A percentile compares a stretch with the other conserved stretches of the same genome.
phyloP scores from a whole-genome alignment of 1,284 basidiomycete species.

The Golubevia sp. region DNA sequence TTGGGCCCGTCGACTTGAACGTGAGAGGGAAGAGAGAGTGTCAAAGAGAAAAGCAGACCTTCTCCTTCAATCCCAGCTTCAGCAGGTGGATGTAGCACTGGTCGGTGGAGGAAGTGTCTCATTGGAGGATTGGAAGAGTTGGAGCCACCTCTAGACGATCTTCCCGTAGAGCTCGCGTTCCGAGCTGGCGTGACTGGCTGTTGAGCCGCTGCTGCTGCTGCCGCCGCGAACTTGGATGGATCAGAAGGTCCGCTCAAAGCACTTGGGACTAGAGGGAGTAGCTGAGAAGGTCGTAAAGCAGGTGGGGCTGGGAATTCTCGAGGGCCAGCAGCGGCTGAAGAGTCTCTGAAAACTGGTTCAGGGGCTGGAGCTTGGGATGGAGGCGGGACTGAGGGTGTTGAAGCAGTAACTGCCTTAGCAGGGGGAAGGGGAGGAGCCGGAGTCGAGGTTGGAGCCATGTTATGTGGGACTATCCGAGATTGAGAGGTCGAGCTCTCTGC shows the following conservation, averaged over 20 bases:
- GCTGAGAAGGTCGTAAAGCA: background rate
- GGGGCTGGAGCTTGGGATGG: background rate
- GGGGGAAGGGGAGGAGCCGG: too few relatives aligned
- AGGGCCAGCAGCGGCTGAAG: too few relatives aligned
- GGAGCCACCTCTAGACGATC: background rate
- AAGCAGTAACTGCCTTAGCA: too few relatives aligned
- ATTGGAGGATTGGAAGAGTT: constrained; percentile 17
- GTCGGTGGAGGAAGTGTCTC: constrained; percentile 55
- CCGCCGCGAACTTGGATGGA: background rate
- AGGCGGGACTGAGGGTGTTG: background rate
- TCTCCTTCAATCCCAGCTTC: constrained; percentile 29
- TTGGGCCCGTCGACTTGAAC: constrained; percentile 35
- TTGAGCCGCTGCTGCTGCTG: background rate
- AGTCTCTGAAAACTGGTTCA: too few relatives aligned
- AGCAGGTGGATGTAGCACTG: constrained; percentile 40
- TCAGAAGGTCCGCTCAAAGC: background rate
- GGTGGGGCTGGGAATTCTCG: background rate
- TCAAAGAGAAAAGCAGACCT: constrained; percentile 46
- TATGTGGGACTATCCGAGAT: too few relatives aligned
- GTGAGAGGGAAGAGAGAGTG: constrained; percentile 54
- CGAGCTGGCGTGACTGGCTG: background rate
- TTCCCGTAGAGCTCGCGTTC: background rate
- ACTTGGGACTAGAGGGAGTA: background rate
- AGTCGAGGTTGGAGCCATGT: too few relatives aligned
- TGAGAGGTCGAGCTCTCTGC: background rate